Conservation (phyloP, 1,284 basidiomycete genomes). For the Schizopora paradoxa region DNA sequence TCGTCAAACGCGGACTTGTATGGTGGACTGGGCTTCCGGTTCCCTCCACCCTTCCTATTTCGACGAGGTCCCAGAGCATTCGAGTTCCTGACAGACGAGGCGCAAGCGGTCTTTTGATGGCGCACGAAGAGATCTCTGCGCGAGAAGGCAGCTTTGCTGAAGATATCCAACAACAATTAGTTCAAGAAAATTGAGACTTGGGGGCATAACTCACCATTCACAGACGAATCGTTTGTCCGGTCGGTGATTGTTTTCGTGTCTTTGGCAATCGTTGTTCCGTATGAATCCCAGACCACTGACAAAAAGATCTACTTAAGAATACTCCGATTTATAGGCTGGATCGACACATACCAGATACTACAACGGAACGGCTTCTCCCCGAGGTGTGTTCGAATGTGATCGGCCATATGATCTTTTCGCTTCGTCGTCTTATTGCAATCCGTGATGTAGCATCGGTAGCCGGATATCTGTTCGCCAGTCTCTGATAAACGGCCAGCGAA, state of each 20-base stretch:
- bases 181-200: not conserved
- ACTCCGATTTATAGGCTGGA: slow-evolving; percentile 7
- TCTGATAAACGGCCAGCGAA: slow-evolving; percentile 60
- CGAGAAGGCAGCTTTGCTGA: slow-evolving; percentile 16
- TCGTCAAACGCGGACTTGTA: too few species aligned
- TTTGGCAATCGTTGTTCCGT: slow-evolving; percentile 69
- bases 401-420: slow-evolving; percentile 63
- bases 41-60: too few species aligned
- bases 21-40: too few species aligned
- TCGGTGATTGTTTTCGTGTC: slow-evolving; percentile 60
- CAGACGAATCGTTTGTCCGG: slow-evolving; percentile 54
- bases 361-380: slow-evolving; percentile 61
- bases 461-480: slow-evolving; percentile 48
- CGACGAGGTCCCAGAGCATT: too few species aligned
- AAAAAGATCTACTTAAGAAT: slow-evolving; percentile 5
- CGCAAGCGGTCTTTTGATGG: slow-evolving; percentile 17
- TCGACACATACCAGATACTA: slow-evolving; percentile 44
- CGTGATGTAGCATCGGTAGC: slow-evolving; percentile 58
- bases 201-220: slow-evolving; percentile 18
- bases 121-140: slow-evolving; percentile 17
- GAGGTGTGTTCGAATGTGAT: slow-evolving; percentile 65
- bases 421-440: slow-evolving; percentile 63
- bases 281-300: slow-evolving; percentile 54
- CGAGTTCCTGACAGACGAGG: too few species aligned
- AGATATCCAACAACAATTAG: not conserved